Percentiles rank a stretch among this genome's conserved stretches.
These are phyloP conservation scores for Pontederia crassipes DNA, from an alignment of 176 grass and related monocot species.

Conservation along the genomic window DNA sequence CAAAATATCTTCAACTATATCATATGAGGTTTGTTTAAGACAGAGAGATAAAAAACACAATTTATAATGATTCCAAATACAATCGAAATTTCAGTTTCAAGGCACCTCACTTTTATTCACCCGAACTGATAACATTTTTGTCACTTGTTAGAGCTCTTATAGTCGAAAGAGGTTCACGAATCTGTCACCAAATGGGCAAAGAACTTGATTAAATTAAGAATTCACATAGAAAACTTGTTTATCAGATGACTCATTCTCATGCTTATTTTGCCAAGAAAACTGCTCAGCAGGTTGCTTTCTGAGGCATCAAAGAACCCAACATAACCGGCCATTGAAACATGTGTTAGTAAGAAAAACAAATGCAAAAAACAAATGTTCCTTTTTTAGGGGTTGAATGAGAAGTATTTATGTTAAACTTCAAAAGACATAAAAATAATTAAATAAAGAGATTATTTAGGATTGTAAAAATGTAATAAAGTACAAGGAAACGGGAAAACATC, in stretches of 20 bases:
- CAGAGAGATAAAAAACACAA: conserved; percentile 10
- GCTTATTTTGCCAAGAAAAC: conserved; percentile 74
- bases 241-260: conserved; percentile 67
- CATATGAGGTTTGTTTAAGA: conserved; percentile 47
- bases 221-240: conserved; percentile 41
- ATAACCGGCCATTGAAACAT: neutral
- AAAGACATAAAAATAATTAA: too few relatives aligned
- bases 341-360: neutral
- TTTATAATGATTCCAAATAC: neutral
- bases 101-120: conserved; percentile 47
- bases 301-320: conserved; percentile 7
- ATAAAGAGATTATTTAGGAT: too few relatives aligned
- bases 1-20: conserved; percentile 67
- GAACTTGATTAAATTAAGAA: neutral
- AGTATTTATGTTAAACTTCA: too few relatives aligned
- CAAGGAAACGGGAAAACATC: too few relatives aligned
- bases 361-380: neutral
- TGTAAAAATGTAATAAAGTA: too few relatives aligned
- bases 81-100: neutral
- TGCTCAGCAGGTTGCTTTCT: conserved; percentile 76
- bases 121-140: conserved; percentile 56
- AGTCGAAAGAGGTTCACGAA: conserved; percentile 56
- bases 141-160: conserved; percentile 60
- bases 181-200: conserved; percentile 29
- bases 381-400: too few relatives aligned